phyloP scores from a whole-genome alignment of 2,329 filamentous ascomycete species.

The Phialophora expanda region DNA sequence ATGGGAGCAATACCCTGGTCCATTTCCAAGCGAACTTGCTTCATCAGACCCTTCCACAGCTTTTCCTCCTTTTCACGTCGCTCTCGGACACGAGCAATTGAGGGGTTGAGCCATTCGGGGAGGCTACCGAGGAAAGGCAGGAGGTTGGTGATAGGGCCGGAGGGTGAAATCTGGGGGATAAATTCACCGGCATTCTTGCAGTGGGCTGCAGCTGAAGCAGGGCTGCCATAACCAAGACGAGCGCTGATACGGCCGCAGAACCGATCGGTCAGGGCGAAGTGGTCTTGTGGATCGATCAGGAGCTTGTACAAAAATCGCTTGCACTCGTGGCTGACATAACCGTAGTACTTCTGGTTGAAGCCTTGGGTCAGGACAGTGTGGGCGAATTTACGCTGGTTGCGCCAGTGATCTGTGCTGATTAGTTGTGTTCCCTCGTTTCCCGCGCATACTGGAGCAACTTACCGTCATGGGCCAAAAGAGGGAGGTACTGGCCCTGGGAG shows the following conservation, averaged over 20 bases:
- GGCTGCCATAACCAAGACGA: slow-evolving; percentile 39
- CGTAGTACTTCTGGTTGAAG: slow-evolving; percentile 41
- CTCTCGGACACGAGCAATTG: slow-evolving; percentile 37
- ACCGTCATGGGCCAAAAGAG: slow-evolving; percentile 39
- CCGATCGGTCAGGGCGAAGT: slow-evolving; percentile 40
- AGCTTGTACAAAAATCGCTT: slow-evolving; percentile 41
- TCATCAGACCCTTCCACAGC: slow-evolving; percentile 41
- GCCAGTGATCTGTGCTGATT: slow-evolving; percentile 37
- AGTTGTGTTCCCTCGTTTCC: neutral
- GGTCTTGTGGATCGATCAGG: slow-evolving; percentile 39
- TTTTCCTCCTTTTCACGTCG: slow-evolving; percentile 42
- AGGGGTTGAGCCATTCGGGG: slow-evolving; percentile 40
- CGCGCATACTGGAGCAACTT: slow-evolving; percentile 6
- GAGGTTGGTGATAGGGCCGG: slow-evolving; percentile 40
- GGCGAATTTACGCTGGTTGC: slow-evolving; percentile 41
- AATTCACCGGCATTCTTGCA: slow-evolving; percentile 42
- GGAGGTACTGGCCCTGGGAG: slow-evolving; percentile 40
- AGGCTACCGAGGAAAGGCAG: slow-evolving; percentile 39
- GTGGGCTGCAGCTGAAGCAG: slow-evolving; percentile 39
- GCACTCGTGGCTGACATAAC: slow-evolving; percentile 39
- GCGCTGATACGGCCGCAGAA: slow-evolving; percentile 39
- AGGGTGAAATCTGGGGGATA: slow-evolving; percentile 41
- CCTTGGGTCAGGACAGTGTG: slow-evolving; percentile 40
- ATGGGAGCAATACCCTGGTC: slow-evolving; percentile 37
- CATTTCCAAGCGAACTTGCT: slow-evolving; percentile 38